Conservation (phyloP, 2,329 filamentous ascomycete species). For the Aspergillus hortae region DNA sequence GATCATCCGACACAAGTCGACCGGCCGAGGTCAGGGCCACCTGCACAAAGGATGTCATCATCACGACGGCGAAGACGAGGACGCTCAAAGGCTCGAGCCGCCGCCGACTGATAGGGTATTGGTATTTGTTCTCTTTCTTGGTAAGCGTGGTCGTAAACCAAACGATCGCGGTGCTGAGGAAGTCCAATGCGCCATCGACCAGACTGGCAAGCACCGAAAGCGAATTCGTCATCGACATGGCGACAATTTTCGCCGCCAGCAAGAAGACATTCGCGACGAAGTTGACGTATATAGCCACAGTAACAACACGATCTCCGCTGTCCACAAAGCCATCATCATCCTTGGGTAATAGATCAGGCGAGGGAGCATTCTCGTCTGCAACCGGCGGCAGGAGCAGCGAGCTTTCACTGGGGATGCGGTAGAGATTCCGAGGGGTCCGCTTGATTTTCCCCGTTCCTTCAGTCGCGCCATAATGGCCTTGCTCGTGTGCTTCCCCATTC, state of each 20-base stretch:
- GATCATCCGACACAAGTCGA: constrained; percentile 56
- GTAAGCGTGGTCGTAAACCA: constrained; percentile 58
- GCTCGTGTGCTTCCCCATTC: constrained; percentile 38
- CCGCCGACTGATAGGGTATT: constrained; percentile 61
- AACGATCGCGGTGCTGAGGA: constrained; percentile 63
- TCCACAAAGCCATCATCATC: constrained; percentile 51
- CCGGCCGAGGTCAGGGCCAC: constrained; percentile 59
- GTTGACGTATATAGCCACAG: constrained; percentile 85
- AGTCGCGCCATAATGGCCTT: constrained; percentile 35
- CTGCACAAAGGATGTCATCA: constrained; percentile 64
- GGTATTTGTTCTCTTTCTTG: constrained; percentile 57
- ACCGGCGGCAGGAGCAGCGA: constrained; percentile 22
- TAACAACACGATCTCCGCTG: constrained; percentile 71
- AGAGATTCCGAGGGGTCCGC: constrained; percentile 81
- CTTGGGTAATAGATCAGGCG: constrained; percentile 45
- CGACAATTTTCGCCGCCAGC: constrained; percentile 70
- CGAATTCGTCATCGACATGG: constrained; percentile 71
- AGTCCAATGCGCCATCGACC: constrained; percentile 64
- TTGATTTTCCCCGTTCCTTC: constrained; percentile 49
- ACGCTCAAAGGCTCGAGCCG: constrained; percentile 63
- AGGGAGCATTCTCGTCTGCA: constrained; percentile 60
- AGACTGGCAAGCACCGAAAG: constrained; percentile 63
- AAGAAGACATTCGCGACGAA: constrained; percentile 73
- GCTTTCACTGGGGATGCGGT: constrained; percentile 56
- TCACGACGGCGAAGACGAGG: constrained; percentile 63